Evolutionary conservation across 306 rosid genomes (phyloP).

Genomic region (Acmispon strigosus): DNA sequence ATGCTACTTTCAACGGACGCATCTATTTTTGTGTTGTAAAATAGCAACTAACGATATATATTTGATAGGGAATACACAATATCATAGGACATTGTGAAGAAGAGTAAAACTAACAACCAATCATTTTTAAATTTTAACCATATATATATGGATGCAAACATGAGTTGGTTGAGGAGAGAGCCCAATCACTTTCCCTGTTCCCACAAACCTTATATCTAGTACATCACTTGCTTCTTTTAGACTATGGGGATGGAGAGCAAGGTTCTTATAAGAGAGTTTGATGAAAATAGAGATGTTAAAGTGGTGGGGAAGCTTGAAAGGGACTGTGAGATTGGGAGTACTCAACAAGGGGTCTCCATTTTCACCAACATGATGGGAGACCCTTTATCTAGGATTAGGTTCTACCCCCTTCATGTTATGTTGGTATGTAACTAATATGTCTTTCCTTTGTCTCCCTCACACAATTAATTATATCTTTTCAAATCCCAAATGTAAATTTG

Average conservation of each 20-base stretch:
- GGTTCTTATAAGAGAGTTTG: conserved; percentile 58
- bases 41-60: not conserved
- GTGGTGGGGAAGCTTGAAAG: conserved; percentile 79
- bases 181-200: conserved; percentile 16
- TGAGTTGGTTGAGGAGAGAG: conserved; percentile 23
- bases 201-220: not conserved
- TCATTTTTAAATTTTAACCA: not conserved
- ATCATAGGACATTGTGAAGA: not conserved
- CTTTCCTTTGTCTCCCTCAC: not conserved
- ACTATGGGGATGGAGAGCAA: conserved; percentile 26
- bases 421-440: conserved; percentile 41
- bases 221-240: conserved; percentile 25
- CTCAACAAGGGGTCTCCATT: conserved; percentile 60
- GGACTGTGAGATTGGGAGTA: conserved; percentile 63
- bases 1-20: conserved; percentile 22
- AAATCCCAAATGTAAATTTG: conserved; percentile 14
- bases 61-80: not conserved
- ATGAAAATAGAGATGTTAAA: conserved; percentile 52
- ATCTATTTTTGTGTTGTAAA: conserved; percentile 22
- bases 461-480: conserved; percentile 9
- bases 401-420: conserved; percentile 65
- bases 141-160: conserved; percentile 29
- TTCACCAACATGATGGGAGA: conserved; percentile 53
- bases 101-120: not conserved
- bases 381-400: conserved; percentile 74